A percentile compares a stretch with the other conserved stretches of the same genome.
Conservation (phyloP, 1,284 basidiomycete genomes). For the Rhizoctonia solani region DNA sequence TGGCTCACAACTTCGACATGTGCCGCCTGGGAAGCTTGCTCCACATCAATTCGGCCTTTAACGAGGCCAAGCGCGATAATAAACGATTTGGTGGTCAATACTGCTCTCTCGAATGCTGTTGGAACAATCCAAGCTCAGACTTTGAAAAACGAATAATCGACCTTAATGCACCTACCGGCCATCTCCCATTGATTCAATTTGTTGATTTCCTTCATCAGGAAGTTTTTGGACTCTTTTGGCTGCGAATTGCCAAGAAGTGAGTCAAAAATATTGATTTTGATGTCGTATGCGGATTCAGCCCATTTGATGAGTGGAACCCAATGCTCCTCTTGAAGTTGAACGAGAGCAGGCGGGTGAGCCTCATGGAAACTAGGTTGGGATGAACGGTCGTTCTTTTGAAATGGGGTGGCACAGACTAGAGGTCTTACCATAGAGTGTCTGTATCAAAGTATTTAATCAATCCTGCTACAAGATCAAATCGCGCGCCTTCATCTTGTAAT, state of each 20-base stretch:
- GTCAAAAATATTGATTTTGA: slow-evolving; percentile 68
- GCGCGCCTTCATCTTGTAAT: slow-evolving; percentile 60
- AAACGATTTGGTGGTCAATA: slow-evolving; percentile 91
- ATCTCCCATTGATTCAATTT: slow-evolving; percentile 81
- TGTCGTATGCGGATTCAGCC: slow-evolving; percentile 66
- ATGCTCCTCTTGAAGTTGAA: slow-evolving; percentile 78
- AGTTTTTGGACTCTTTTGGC: slow-evolving; percentile 64
- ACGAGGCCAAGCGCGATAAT: slow-evolving; percentile 86
- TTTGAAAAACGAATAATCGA: neutral
- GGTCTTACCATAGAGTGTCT: slow-evolving; percentile 88
- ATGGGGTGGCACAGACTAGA: neutral
- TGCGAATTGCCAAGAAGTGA: slow-evolving; percentile 73
- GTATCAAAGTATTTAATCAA: slow-evolving; percentile 90
- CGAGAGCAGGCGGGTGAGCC: slow-evolving; percentile 74
- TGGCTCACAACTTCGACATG: slow-evolving; percentile 95
- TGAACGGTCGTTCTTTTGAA: slow-evolving; percentile 2
- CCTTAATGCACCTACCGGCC: slow-evolving; percentile 63
- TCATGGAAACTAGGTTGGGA: slow-evolving; percentile 71
- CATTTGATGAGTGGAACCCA: slow-evolving; percentile 91
- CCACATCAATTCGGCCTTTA: slow-evolving; percentile 71
- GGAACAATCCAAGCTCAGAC: neutral
- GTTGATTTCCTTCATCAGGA: slow-evolving; percentile 60
- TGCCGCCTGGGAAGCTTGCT: slow-evolving; percentile 83
- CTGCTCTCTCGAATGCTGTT: slow-evolving; percentile 87
- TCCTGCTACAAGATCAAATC: slow-evolving; percentile 69